Base-by-base conservation (phyloP, 139 green algal species). In the Raphidocelis subcapitata region DNA sequence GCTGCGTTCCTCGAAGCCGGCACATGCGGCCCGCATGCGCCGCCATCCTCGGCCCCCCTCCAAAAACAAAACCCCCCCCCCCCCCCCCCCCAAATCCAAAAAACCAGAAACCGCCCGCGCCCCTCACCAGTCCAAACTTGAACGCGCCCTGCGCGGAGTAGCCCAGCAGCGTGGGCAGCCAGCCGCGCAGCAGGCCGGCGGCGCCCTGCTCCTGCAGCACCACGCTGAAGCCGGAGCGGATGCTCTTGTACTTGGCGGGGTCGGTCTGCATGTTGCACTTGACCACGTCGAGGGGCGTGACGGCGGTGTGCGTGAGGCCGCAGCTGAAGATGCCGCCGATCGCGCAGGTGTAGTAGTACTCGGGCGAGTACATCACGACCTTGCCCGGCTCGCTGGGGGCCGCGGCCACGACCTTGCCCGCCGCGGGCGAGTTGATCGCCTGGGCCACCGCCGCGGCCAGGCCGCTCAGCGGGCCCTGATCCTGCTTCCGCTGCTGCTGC, bases 71-170 rank as follows among this genome's bases (percentile, higher is more conserved):
- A n/a, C n/a, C n/a, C n/a, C n/a, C n/a, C n/a, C n/a, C n/a, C n/a
- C n/a, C n/a, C n/a, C n/a, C n/a, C n/a, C n/a, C n/a, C n/a, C n/a
- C n/a, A n/a, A n/a, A n/a, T n/a, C n/a, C n/a, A n/a, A n/a, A n/a
- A n/a, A n/a, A n/a, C n/a, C n/a, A n/a, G n/a, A n/a, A n/a, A n/a
- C n/a, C n/a, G n/a, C n/a, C n/a, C n/a, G n/a, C n/a, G n/a, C n/a
- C n/a, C n/a, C n/a, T n/a, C n/a, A n/a, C n/a, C n/a, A 96, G 86
- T 14, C 93, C 90, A 54, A 97, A 97, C 84, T 98, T 98, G 75
- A 89, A 92, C 3, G 89, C 88, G 28, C 94, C 94, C 81, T 97
- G 92, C 1, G 89, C 81, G 20, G 83, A 90, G 84, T 97, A 97
- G 74, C 93, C 93, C 1, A 94, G 16, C 5, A 94, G 76, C 1